Evolutionary conservation across 2,329 filamentous ascomycete genomes (phyloP).

Genomic region (Aspergillus glaucus): DNA sequence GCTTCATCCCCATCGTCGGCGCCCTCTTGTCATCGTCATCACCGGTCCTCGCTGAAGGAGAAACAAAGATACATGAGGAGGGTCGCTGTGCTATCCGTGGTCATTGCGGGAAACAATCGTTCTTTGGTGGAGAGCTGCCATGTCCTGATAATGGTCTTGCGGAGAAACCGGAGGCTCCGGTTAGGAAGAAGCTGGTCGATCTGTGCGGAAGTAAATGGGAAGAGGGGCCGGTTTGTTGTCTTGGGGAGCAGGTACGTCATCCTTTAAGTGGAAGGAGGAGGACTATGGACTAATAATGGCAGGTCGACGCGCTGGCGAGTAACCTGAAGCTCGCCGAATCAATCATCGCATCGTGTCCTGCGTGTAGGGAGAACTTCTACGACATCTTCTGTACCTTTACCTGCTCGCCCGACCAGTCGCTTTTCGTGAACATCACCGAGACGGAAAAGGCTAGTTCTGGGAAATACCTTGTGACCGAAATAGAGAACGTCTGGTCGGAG

Average conservation of each 20-base stretch:
- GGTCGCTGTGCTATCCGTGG: constrained; percentile 87
- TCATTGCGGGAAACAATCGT: constrained; percentile 82
- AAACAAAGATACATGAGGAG: constrained; percentile 63
- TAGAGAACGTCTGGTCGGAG: constrained; percentile 82
- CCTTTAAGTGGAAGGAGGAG: background rate
- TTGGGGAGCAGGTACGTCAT: constrained; percentile 59
- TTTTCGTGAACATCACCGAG: constrained; percentile 88
- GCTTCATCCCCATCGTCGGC: constrained; percentile 20
- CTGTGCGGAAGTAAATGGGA: constrained; percentile 87
- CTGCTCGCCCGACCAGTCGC: constrained; percentile 91
- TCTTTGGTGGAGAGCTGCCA: constrained; percentile 83
- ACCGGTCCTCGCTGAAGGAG: constrained; percentile 24
- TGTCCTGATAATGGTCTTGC: constrained; percentile 88
- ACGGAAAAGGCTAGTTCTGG: constrained; percentile 50
- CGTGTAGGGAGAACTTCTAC: constrained; percentile 97
- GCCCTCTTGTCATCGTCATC: constrained; percentile 18
- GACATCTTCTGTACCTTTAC: constrained; percentile 98
- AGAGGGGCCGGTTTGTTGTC: constrained; percentile 78
- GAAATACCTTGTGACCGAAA: constrained; percentile 69
- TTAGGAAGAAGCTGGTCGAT: constrained; percentile 70
- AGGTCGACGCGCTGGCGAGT: constrained; percentile 73
- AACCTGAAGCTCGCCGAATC: constrained; percentile 82
- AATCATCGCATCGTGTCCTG: constrained; percentile 88
- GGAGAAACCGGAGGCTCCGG: constrained; percentile 62
- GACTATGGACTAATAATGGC: constrained; percentile 3